A percentile compares a stretch with the other conserved stretches of the same genome.
Evolutionary conservation across 2,329 filamentous ascomycete genomes (phyloP).

Genomic region (Conoideocrella luteorostrata): DNA sequence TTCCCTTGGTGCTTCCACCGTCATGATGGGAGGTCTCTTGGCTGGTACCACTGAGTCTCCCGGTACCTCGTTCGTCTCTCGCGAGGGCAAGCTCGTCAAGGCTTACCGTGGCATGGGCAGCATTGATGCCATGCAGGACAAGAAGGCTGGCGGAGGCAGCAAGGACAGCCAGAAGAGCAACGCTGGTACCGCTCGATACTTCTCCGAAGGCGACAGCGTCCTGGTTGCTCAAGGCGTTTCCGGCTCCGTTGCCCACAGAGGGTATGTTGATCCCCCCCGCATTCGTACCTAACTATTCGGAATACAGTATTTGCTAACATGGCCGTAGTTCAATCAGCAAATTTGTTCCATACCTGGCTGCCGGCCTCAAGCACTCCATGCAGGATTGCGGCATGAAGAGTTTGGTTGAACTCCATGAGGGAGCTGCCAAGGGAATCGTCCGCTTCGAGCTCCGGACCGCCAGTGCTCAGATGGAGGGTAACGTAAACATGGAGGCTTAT

Average conservation of each 20-base stretch:
- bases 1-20: slow-evolving; percentile 83
- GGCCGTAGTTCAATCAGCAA: slow-evolving; percentile 68
- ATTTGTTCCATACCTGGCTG: slow-evolving; percentile 92
- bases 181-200: slow-evolving; percentile 94
- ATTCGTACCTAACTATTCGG: too few relatives aligned
- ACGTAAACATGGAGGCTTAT: slow-evolving; percentile 97
- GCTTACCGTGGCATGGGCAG: slow-evolving; percentile 98
- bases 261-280: too few relatives aligned
- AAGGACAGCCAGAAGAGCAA: slow-evolving; percentile 76
- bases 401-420: slow-evolving; percentile 67
- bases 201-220: slow-evolving; percentile 91
- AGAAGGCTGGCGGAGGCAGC: slow-evolving; percentile 75
- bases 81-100: slow-evolving; percentile 97
- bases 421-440: slow-evolving; percentile 66
- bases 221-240: slow-evolving; percentile 96
- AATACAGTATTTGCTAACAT: slow-evolving; percentile 28
- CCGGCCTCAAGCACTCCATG: slow-evolving; percentile 93
- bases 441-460: slow-evolving; percentile 92
- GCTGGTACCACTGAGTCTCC: slow-evolving; percentile 97
- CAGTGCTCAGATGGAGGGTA: slow-evolving; percentile 92
- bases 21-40: slow-evolving; percentile 99
- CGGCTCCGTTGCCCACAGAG: slow-evolving; percentile 73
- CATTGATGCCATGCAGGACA: slow-evolving; percentile 99
- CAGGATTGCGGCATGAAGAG: slow-evolving; percentile 90
- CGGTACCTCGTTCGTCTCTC: slow-evolving; percentile 91